phyloP scores from a whole-genome alignment of 2,329 filamentous ascomycete species.

The Neonectria coccinea region DNA sequence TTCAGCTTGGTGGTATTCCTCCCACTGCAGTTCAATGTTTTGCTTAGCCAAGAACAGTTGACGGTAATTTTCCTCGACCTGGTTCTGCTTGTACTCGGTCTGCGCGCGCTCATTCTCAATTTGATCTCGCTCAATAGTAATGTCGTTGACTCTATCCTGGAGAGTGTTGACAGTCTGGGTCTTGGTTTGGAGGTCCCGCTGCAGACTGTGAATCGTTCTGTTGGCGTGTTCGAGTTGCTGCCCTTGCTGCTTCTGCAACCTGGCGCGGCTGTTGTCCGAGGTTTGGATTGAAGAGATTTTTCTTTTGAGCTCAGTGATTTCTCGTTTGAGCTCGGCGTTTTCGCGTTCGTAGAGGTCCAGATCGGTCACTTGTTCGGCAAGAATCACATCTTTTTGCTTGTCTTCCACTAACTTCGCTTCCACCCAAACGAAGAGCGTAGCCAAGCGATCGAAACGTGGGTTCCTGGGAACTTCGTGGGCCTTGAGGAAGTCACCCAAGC shows the following conservation, averaged over 20 bases:
- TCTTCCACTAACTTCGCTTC: background rate
- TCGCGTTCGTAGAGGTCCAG: background rate
- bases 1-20: background rate
- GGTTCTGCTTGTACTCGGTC: background rate
- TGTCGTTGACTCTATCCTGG: background rate
- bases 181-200: background rate
- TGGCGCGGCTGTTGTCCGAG: no score
- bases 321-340: background rate
- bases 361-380: background rate
- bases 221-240: background rate
- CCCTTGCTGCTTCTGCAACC: background rate
- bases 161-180: background rate
- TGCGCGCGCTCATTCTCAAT: background rate
- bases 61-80: background rate
- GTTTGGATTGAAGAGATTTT: background rate
- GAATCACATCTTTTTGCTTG: background rate
- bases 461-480: slow-evolving; percentile 12
- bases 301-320: background rate
- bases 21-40: background rate
- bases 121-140: background rate
- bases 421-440: slow-evolving; percentile 15
- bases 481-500: slow-evolving; percentile 12
- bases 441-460: background rate
- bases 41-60: background rate
- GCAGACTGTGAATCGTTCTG: background rate